Evolutionary conservation across 2,329 filamentous ascomycete species (phyloP), one percentile per base, ranked within the genome.

Genomic region (Fusarium newnesense): DNA sequence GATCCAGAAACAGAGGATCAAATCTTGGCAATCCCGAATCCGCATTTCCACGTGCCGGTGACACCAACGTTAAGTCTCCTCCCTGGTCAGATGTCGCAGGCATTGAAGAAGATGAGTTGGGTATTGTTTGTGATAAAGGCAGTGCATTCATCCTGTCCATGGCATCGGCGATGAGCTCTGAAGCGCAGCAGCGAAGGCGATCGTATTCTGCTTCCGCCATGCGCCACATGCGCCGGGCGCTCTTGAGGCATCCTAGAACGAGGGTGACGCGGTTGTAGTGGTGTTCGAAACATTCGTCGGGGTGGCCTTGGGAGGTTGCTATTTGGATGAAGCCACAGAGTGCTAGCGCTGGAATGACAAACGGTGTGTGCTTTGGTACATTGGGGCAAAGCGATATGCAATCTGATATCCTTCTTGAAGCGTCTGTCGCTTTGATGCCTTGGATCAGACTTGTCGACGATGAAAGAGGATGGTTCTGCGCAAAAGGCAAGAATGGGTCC

Each of bases 361-460:
- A 77, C 0, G 75, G 75, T 10, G 75, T 71, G 8, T 77, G 73
- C 0, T 77, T 77, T 10, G 69, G 69, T 2, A 76, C 67, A 2
- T 75, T 74, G 0, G 73, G 70, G 1, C 71, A 74, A 1, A 77
- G 59, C 0, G 75, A 75, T 32, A 75, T 72, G 6, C 60, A 75
- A 36, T 77, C 73, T 2, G 73, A 75, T 13, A 77, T 69, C 7
- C 75, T 60, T 12, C 72, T 64, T 1, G 75, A 76, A 2, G 75
- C 75, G 16, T 77, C 75, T 5, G 73, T 74, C 7, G 75, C 75
- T 40, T 77, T 77, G 7, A 77, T 73, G 8, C 75, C 73, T 15
- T 77, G 75, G 0, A 77, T 70, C 0, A 75, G 30, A 4, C 67
- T 65, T 0, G 64, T 73, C 4, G 72, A 74, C 9, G 53, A 61